Evolutionary conservation across 148 eudicot species (phyloP).

Genomic region (Diospyros lotus): DNA sequence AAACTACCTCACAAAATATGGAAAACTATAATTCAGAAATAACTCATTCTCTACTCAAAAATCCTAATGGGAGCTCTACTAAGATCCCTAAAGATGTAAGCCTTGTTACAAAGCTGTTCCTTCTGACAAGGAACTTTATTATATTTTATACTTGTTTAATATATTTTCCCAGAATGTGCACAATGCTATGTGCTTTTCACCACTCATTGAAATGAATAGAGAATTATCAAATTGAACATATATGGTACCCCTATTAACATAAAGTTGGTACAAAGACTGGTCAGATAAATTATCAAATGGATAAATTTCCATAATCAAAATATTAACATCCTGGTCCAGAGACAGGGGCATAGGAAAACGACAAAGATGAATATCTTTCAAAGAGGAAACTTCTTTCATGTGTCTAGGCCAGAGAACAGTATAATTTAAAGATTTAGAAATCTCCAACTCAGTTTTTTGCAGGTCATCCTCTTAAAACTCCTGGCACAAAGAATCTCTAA

Average conservation of each 20-base stretch:
- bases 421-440: no score
- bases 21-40: not conserved
- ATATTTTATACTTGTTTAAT: not conserved
- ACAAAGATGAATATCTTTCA: not conserved
- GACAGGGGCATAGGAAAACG: not conserved
- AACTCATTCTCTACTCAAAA: not conserved
- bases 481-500: no score
- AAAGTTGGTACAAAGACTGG: no score
- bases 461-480: no score
- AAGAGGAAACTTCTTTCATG: not conserved
- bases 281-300: not conserved
- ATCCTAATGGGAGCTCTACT: not conserved
- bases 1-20: not conserved
- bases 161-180: not conserved
- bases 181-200: not conserved
- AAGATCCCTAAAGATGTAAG: not conserved
- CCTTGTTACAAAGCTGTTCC: not conserved
- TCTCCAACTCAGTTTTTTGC: no score
- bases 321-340: not conserved
- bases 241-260: no score
- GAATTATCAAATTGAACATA: no score
- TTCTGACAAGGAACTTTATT: not conserved
- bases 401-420: no score
- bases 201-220: not conserved
- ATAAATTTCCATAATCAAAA: not conserved